phyloP scores from a whole-genome alignment of 1,284 basidiomycete species.

The Irpex rosettiformis region DNA sequence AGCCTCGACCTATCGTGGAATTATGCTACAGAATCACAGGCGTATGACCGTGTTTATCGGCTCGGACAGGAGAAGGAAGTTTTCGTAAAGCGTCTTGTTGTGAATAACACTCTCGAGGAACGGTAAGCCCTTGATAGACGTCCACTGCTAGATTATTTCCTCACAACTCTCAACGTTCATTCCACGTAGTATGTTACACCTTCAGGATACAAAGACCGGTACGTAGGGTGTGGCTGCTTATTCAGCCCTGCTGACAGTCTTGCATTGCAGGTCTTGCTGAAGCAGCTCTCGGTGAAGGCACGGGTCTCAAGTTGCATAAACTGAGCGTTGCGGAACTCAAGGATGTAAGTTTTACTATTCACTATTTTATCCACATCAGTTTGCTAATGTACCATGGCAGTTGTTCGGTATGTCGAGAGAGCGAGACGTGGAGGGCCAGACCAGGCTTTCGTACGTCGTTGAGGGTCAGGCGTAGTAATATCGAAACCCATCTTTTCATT shows the following conservation, averaged over 20 bases:
- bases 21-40: slow-evolving; percentile 60
- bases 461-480: too few species aligned
- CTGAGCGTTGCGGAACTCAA: slow-evolving; percentile 63
- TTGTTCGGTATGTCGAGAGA: slow-evolving; percentile 14
- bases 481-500: too few species aligned
- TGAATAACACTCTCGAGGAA: slow-evolving; percentile 66
- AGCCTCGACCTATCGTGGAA: slow-evolving; percentile 75
- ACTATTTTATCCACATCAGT: not conserved
- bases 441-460: not conserved
- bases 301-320: slow-evolving; percentile 52
- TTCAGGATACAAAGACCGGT: slow-evolving; percentile 66
- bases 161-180: slow-evolving; percentile 1
- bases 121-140: slow-evolving; percentile 37
- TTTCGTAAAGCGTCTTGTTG: slow-evolving; percentile 63
- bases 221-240: slow-evolving; percentile 11
- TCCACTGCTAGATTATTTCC: not conserved
- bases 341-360: slow-evolving; percentile 18
- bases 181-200: slow-evolving; percentile 47
- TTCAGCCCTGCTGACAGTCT: too few species aligned
- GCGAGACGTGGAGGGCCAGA: not conserved
- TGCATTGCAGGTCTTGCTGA: slow-evolving; percentile 45
- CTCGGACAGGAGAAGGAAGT: slow-evolving; percentile 70
- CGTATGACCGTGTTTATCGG: slow-evolving; percentile 68
- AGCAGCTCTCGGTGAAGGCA: slow-evolving; percentile 64
- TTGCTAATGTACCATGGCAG: too few species aligned